Evolutionary conservation across 768 basidiomycete genomes (phyloP).

Genomic region (Lactifluus echinatus): DNA sequence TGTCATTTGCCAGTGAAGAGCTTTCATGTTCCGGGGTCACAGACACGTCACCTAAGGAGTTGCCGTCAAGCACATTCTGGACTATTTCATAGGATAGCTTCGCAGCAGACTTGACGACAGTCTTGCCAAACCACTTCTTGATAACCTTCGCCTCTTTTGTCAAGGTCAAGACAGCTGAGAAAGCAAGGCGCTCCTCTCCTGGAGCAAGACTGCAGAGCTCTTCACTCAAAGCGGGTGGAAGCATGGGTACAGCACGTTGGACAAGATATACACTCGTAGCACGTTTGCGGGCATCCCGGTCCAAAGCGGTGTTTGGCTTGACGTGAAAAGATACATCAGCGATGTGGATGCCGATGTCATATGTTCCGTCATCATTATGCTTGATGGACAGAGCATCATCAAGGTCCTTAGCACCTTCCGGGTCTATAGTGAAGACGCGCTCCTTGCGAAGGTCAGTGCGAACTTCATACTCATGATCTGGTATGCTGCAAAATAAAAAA

Average conservation of each 20-base stretch:
- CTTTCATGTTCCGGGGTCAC: slow-evolving; percentile 51
- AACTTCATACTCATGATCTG: slow-evolving; percentile 78
- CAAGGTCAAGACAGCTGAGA: slow-evolving; percentile 84
- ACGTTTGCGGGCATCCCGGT: slow-evolving; percentile 94
- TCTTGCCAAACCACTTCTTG: slow-evolving; percentile 90
- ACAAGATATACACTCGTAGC: slow-evolving; percentile 97
- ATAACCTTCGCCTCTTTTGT: slow-evolving; percentile 71
- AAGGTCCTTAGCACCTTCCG: slow-evolving; percentile 79
- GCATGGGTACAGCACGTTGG: slow-evolving; percentile 94
- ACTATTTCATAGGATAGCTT: slow-evolving; percentile 80
- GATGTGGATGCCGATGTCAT: slow-evolving; percentile 89
- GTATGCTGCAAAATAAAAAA: slow-evolving; percentile 45
- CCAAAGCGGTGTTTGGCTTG: slow-evolving; percentile 92
- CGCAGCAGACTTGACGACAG: slow-evolving; percentile 82
- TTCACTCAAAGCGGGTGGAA: slow-evolving; percentile 89
- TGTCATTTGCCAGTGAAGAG: slow-evolving; percentile 63
- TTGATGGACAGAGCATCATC: slow-evolving; percentile 94
- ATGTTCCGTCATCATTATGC: slow-evolving; percentile 84
- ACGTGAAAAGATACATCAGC: slow-evolving; percentile 95
- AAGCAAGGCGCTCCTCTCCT: slow-evolving; percentile 82
- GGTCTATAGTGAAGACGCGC: slow-evolving; percentile 91
- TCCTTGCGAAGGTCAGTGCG: slow-evolving; percentile 83
- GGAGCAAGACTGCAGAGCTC: slow-evolving; percentile 88
- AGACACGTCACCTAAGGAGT: slow-evolving; percentile 42
- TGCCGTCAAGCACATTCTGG: slow-evolving; percentile 75